phyloP scores from a whole-genome alignment of 257 asterid species.

The Orobanche coerulescens region DNA sequence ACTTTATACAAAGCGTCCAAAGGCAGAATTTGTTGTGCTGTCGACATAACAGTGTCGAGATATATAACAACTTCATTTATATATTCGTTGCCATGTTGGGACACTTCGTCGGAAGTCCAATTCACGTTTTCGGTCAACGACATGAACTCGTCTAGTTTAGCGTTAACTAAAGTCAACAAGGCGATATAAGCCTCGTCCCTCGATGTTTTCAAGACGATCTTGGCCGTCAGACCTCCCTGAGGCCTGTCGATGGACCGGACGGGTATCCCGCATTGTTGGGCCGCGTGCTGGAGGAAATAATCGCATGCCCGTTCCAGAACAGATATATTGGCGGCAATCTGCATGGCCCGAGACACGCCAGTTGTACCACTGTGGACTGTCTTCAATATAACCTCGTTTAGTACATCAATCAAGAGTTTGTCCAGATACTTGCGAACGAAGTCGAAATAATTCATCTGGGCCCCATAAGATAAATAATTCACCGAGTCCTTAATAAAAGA shows the following conservation, averaged over 20 bases:
- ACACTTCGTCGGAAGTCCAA: slow-evolving; percentile 68
- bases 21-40: slow-evolving; percentile 86
- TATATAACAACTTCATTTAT: slow-evolving; percentile 68
- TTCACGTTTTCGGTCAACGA: slow-evolving; percentile 62
- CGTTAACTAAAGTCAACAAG: slow-evolving; percentile 51
- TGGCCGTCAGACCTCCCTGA: slow-evolving; percentile 70
- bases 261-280: slow-evolving; percentile 94
- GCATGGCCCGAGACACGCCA: slow-evolving; percentile 89
- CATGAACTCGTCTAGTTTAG: slow-evolving; percentile 77
- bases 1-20: slow-evolving; percentile 79
- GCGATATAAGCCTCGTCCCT: slow-evolving; percentile 88
- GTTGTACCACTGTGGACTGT: slow-evolving; percentile 51
- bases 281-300: slow-evolving; percentile 90
- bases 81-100: slow-evolving; percentile 62
- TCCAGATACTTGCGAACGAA: slow-evolving; percentile 70
- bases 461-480: slow-evolving; percentile 72
- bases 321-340: slow-evolving; percentile 84
- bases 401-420: slow-evolving; percentile 73
- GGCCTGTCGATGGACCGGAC: slow-evolving; percentile 71
- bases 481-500: slow-evolving; percentile 79
- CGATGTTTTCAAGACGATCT: slow-evolving; percentile 75
- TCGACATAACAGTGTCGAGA: slow-evolving; percentile 77
- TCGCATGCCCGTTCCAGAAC: slow-evolving; percentile 89
- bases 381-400: slow-evolving; percentile 59
- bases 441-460: slow-evolving; percentile 70